Conservation (phyloP, 441 rosid genomes). For the Kokia cookei region DNA sequence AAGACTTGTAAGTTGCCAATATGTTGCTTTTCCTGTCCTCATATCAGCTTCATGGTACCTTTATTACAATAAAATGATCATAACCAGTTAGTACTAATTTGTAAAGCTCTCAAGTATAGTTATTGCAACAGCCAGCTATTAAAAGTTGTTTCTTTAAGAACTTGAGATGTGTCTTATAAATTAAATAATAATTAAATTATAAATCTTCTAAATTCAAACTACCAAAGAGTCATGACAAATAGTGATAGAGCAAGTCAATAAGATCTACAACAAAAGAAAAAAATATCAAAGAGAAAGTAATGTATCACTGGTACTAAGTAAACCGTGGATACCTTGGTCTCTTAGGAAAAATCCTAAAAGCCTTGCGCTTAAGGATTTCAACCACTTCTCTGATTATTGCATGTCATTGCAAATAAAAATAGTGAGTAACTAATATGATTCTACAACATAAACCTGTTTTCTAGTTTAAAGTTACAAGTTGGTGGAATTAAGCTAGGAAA, state of each 20-base stretch:
- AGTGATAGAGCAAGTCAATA: not conserved
- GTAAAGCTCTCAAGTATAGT: not conserved
- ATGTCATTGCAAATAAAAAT: not conserved
- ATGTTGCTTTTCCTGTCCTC: conserved; percentile 91
- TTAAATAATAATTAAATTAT: not conserved
- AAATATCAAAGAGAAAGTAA: not conserved
- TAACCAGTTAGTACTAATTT: not conserved
- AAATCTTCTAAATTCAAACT: not conserved
- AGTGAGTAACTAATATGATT: not conserved
- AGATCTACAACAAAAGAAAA: not conserved
- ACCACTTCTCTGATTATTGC: not conserved
- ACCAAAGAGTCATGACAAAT: not conserved
- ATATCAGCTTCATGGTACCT: conserved; percentile 99
- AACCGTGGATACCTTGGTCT: not conserved
- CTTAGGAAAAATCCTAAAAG: not conserved
- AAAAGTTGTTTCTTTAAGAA: not conserved
- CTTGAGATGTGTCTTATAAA: not conserved
- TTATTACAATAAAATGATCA: conserved; percentile 2
- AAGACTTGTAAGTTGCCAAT: conserved; percentile 98
- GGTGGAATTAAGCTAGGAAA: not conserved
- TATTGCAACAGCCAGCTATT: not conserved
- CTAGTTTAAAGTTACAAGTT: not conserved
- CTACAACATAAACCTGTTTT: not conserved
- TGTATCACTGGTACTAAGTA: not conserved
- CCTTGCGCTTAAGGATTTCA: not conserved